phyloP scores from a whole-genome alignment of 192 early-diverging fungal genomes.

The Coemansia sp. region DNA sequence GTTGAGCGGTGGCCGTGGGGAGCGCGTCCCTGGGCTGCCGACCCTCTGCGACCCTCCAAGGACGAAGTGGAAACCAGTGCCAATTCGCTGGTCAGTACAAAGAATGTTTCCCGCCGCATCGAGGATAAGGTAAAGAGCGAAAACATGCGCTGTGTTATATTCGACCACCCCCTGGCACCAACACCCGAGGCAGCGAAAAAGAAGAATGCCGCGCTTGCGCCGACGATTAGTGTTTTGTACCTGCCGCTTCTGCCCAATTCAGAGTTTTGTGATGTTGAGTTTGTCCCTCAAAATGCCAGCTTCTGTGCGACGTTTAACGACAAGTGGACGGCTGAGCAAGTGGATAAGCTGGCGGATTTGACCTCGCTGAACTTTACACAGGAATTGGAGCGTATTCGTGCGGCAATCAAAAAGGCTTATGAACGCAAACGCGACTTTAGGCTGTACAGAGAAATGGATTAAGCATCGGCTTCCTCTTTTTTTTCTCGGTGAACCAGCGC shows the following conservation, averaged over 20 bases:
- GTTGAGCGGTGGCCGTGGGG: conserved; percentile 63
- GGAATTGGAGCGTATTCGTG: conserved; percentile 51
- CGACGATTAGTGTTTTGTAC: conserved; percentile 54
- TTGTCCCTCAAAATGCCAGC: conserved; percentile 61
- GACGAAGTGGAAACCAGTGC: conserved; percentile 19
- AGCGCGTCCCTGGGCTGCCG: conserved; percentile 52
- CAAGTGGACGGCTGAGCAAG: conserved; percentile 62
- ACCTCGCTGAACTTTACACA: conserved; percentile 56
- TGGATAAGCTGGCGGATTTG: conserved; percentile 57
- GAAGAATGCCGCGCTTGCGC: not conserved
- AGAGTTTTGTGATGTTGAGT: conserved; percentile 52
- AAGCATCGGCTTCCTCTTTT: too few relatives aligned
- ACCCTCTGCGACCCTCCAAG: conserved; percentile 34
- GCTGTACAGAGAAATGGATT: conserved; percentile 13
- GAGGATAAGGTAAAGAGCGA: conserved; percentile 21
- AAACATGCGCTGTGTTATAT: conserved; percentile 52
- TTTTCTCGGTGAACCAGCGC: too few relatives aligned
- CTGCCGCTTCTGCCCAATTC: conserved; percentile 62
- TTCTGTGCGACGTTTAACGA: conserved; percentile 70
- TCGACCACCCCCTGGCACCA: conserved; percentile 37
- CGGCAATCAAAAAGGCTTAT: conserved; percentile 46
- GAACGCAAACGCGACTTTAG: conserved; percentile 46
- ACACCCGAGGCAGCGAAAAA: conserved; percentile 8
- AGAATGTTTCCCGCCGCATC: conserved; percentile 11
- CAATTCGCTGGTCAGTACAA: conserved; percentile 17